phyloP scores from a whole-genome alignment of 306 rosid genomes.

The Cicer arietinum region DNA sequence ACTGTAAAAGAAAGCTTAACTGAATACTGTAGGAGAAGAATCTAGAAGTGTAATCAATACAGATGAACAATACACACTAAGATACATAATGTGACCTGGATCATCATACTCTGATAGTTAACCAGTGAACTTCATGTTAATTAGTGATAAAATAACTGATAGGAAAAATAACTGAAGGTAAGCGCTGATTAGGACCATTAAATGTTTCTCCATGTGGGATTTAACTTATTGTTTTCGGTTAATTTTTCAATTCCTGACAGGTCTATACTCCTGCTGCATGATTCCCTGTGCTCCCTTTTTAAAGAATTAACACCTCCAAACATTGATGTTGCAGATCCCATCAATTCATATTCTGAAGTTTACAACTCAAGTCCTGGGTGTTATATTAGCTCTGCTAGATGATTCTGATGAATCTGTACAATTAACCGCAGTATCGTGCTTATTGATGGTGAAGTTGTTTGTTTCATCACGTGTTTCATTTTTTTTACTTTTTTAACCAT shows the following conservation, averaged over 20 bases:
- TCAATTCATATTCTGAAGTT: slow-evolving; percentile 70
- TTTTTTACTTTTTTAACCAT: slow-evolving; percentile 20
- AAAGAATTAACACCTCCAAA: slow-evolving; percentile 37
- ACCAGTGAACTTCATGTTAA: background rate
- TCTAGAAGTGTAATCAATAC: background rate
- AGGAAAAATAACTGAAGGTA: background rate
- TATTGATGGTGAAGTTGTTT: slow-evolving; percentile 71
- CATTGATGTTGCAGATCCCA: slow-evolving; percentile 71
- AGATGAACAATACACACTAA: background rate
- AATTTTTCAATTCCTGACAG: slow-evolving; percentile 14
- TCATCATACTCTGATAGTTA: background rate
- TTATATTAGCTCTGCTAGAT: too few species aligned
- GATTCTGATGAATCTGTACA: slow-evolving; percentile 92
- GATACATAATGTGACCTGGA: background rate
- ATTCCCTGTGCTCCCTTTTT: slow-evolving; percentile 22
- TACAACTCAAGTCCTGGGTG: slow-evolving; percentile 81
- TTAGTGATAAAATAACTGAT: background rate
- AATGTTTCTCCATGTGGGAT: slow-evolving; percentile 33
- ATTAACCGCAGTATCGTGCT: slow-evolving; percentile 89
- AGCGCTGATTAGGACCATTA: background rate
- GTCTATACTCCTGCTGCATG: slow-evolving; percentile 4
- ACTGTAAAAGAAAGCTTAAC: background rate
- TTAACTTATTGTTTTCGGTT: slow-evolving; percentile 29
- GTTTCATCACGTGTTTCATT: slow-evolving; percentile 16
- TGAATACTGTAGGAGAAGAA: background rate